Evolutionary conservation across 495 filamentous ascomycete genomes (phyloP).

Genomic region (Beverwykella pulmonaria): DNA sequence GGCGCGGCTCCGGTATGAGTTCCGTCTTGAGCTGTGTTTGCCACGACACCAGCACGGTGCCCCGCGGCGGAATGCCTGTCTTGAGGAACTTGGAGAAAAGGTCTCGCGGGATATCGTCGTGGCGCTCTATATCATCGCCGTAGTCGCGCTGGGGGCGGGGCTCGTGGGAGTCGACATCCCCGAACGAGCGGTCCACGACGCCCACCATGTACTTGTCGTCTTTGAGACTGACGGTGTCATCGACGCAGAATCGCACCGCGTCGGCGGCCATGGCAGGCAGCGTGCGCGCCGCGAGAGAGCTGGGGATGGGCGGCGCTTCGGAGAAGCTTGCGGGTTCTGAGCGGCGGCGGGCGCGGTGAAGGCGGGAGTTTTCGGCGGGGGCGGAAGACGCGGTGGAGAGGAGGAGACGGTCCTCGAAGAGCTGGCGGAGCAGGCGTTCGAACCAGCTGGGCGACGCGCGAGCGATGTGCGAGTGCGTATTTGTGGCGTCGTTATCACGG

Average conservation of each 20-base stretch:
- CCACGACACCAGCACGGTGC: constrained; percentile 46
- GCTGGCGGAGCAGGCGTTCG: not conserved
- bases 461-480: too few relatives aligned
- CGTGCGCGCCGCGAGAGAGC: not conserved
- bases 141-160: constrained; percentile 41
- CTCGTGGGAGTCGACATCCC: constrained; percentile 45
- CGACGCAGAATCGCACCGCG: constrained; percentile 35
- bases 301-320: not conserved
- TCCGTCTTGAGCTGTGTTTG: constrained; percentile 28
- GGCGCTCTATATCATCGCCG: constrained; percentile 30
- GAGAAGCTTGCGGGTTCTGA: not conserved
- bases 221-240: constrained; percentile 41
- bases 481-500: too few relatives aligned
- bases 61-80: constrained; percentile 45
- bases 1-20: constrained; percentile 40
- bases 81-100: constrained; percentile 41
- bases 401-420: constrained; percentile 7
- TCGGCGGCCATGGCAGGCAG: not conserved
- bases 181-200: constrained; percentile 43
- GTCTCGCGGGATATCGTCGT: constrained; percentile 24
- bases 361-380: not conserved
- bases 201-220: constrained; percentile 37
- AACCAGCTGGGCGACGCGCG: not conserved
- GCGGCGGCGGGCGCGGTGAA: not conserved
- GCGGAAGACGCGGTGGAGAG: not conserved